Conservation (phyloP, 495 filamentous ascomycete species). For the Aspergillus cristatus region DNA sequence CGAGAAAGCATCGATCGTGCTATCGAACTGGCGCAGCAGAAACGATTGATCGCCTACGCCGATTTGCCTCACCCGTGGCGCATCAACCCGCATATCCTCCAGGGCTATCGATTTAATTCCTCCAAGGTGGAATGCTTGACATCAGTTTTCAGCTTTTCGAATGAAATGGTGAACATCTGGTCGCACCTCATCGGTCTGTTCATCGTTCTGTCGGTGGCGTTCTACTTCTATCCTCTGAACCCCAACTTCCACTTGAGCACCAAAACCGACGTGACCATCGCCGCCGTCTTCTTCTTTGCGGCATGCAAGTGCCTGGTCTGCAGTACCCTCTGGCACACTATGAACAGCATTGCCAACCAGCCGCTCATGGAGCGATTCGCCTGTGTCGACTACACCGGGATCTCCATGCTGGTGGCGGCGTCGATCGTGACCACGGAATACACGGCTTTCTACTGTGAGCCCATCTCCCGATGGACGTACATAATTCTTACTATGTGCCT, state of each 20-base stretch:
- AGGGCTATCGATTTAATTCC: slow-evolving; percentile 87
- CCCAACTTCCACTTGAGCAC: slow-evolving; percentile 80
- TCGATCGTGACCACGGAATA: slow-evolving; percentile 98
- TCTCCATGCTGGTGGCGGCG: slow-evolving; percentile 89
- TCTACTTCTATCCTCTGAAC: slow-evolving; percentile 90
- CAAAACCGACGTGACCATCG: slow-evolving; percentile 77
- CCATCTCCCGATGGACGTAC: slow-evolving; percentile 76
- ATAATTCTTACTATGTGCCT: slow-evolving; percentile 72
- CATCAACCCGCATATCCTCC: slow-evolving; percentile 85
- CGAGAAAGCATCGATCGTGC: slow-evolving; percentile 75
- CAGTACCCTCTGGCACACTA: slow-evolving; percentile 95
- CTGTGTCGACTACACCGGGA: slow-evolving; percentile 97
- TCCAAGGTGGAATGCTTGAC: slow-evolving; percentile 77
- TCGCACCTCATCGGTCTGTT: slow-evolving; percentile 82
- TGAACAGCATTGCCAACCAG: slow-evolving; percentile 89
- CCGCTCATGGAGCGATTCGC: slow-evolving; percentile 89
- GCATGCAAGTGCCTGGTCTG: slow-evolving; percentile 94
- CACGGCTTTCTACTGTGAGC: slow-evolving; percentile 97
- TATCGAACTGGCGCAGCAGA: slow-evolving; percentile 66
- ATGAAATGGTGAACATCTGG: slow-evolving; percentile 98
- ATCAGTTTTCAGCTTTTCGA: slow-evolving; percentile 74
- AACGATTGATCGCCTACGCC: slow-evolving; percentile 77
- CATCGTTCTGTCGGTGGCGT: slow-evolving; percentile 79
- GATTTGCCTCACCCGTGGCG: slow-evolving; percentile 89
- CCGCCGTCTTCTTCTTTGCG: slow-evolving; percentile 93